These are phyloP conservation scores for Klebsormidium nitens DNA, from an alignment of 139 green algal species.

Conservation along the genomic window DNA sequence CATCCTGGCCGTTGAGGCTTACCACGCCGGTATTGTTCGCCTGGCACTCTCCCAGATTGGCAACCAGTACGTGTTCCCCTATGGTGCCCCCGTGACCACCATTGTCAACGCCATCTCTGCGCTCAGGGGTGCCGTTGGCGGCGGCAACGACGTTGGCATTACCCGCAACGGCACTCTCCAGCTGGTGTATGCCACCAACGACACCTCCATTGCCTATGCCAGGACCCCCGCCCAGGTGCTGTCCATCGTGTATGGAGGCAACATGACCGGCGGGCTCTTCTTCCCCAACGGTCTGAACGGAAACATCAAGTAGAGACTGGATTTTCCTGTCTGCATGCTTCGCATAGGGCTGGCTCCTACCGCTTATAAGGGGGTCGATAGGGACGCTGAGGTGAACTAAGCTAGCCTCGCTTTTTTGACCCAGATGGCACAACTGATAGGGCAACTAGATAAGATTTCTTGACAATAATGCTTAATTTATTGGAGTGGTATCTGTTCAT, in stretches of 20 bases:
- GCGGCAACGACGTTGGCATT: slow-evolving; percentile 29
- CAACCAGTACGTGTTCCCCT: neutral
- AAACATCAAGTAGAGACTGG: slow-evolving; percentile 15
- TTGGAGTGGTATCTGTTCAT: too few species aligned
- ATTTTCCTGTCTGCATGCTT: too few species aligned
- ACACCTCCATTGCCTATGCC: slow-evolving; percentile 30
- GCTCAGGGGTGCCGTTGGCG: slow-evolving; percentile 38
- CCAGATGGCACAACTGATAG: too few species aligned
- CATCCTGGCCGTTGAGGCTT: slow-evolving; percentile 50
- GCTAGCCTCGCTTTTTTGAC: too few species aligned
- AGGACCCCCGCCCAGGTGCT: slow-evolving; percentile 30
- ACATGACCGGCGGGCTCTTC: slow-evolving; percentile 30
- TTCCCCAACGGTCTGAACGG: slow-evolving; percentile 49
- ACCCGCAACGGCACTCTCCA: neutral
- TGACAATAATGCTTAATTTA: too few species aligned
- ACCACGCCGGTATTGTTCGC: slow-evolving; percentile 50
- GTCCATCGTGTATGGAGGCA: slow-evolving; percentile 43
- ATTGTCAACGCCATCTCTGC: slow-evolving; percentile 41
- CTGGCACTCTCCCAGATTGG: slow-evolving; percentile 18
- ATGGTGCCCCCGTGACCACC: neutral
- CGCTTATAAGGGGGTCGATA: too few species aligned
- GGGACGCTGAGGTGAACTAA: too few species aligned
- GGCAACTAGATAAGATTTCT: too few species aligned
- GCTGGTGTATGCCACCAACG: slow-evolving; percentile 8
- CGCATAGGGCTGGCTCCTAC: too few species aligned